Base-by-base conservation (phyloP, 1,284 basidiomycete species). In the Meira nashicola region DNA sequence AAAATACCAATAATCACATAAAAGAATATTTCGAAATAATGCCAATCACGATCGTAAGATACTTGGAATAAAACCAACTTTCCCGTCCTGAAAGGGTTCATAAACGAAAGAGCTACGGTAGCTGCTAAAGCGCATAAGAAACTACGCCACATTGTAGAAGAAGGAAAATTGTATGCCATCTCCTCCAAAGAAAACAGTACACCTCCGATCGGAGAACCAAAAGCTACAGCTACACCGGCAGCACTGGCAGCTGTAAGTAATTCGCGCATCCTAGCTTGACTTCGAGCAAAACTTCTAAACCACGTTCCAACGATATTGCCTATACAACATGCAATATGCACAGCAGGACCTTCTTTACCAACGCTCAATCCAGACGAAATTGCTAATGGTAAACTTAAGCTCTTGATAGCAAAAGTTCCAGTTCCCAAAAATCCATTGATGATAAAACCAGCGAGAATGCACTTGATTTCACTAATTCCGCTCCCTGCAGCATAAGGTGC, bases 381-480 rank as follows among this genome's bases (percentile, higher is more conserved):
- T n/a, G 93, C 88, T 17, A 97, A 82, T 25, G 93, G 93, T 92
- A 97, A 80, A 8, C 92, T 92, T 40, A 97, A 80, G 71, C 88
- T 90, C 82, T 97, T 97, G 78, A 96, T 88, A 62, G 86, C 82
- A 65, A 97, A 80, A 0, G 89, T 92, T 65, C 91, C 87, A 44
- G 84, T 87, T 33, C 94, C 94, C 41, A 98, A 87, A 78, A 95
- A 98, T 19, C 94, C 94, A 72, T 95, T 92, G 63, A 98, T 96
- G 55, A 92, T 84, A 79, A 99, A 98, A 1, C 95, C 95, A 5
- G 90, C 90, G 19, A 99, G 82, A 69, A 98, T 97, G 79, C 93
- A 97, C 77, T 98, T 99, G 81, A 99, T 97, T 80, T 99, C 95
- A 23, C 92, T 92, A 60, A 99, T 98, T 57, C 95, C 95, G 62